These are phyloP conservation scores for Vicia faba DNA, from an alignment of 306 rosid genomes.

Conservation along the genomic window DNA sequence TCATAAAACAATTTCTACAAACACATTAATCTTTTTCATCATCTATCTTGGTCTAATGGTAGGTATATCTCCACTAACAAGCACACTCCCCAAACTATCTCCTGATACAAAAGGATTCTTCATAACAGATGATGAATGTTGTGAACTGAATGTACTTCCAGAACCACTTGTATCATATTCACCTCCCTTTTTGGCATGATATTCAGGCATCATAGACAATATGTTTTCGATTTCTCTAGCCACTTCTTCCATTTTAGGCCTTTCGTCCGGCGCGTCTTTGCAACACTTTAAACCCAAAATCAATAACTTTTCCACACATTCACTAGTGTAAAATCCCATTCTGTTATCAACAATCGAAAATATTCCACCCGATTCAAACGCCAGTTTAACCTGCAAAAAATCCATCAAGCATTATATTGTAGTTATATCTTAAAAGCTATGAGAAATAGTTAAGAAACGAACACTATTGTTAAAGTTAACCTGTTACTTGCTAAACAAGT, in stretches of 20 bases:
- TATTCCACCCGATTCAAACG: constrained; percentile 58
- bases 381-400: constrained; percentile 56
- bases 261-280: constrained; percentile 65
- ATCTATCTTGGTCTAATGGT: constrained; percentile 76
- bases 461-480: no score
- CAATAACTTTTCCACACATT: constrained; percentile 57
- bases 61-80: constrained; percentile 68
- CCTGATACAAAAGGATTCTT: constrained; percentile 48
- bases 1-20: not conserved
- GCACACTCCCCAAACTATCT: constrained; percentile 73
- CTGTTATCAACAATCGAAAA: constrained; percentile 59
- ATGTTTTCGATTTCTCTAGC: constrained; percentile 77
- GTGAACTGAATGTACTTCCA: constrained; percentile 44
- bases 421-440: not conserved
- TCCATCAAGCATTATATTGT: not conserved
- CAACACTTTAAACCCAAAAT: constrained; percentile 73
- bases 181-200: constrained; percentile 35
- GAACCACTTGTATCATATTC: constrained; percentile 38
- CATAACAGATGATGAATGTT: constrained; percentile 62
- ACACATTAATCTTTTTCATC: not conserved
- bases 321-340: constrained; percentile 71
- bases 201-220: constrained; percentile 61
- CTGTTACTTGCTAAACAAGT: no score
- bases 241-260: constrained; percentile 85
- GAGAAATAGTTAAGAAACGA: not conserved